Conservation (phyloP, 495 filamentous ascomycete genomes). For the Penicillium parvum region DNA sequence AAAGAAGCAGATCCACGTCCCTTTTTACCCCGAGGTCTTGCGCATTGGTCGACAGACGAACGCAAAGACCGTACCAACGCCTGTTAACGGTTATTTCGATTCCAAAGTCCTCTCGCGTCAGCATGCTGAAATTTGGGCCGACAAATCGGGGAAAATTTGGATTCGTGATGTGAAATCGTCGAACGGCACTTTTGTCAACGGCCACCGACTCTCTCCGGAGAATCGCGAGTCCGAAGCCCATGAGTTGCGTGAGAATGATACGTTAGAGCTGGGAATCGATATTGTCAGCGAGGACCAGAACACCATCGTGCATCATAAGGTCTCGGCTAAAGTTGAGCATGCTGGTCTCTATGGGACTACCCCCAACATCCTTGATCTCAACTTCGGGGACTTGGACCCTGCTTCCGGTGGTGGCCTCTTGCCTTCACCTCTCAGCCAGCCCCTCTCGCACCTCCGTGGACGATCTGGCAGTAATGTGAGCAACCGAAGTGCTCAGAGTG, state of each 20-base stretch:
- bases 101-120: constrained; percentile 95
- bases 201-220: constrained; percentile 81
- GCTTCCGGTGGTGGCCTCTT: constrained; percentile 64
- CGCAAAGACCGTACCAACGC: constrained; percentile 85
- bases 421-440: constrained; percentile 53
- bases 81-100: constrained; percentile 91
- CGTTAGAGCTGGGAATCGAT: constrained; percentile 91
- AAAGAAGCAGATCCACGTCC: constrained; percentile 89
- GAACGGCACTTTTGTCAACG: constrained; percentile 97
- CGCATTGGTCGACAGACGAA: constrained; percentile 97
- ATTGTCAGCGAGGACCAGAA: constrained; percentile 98
- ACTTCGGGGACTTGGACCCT: constrained; percentile 82
- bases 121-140: constrained; percentile 95
- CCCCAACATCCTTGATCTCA: constrained; percentile 77
- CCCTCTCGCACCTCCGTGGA: constrained; percentile 58
- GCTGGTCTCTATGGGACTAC: constrained; percentile 67
- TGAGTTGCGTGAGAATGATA: constrained; percentile 80
- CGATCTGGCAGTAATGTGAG: constrained; percentile 67
- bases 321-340: constrained; percentile 92
- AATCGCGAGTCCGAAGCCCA: constrained; percentile 94
- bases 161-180: constrained; percentile 98
- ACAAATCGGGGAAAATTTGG: constrained; percentile 83
- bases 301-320: constrained; percentile 96
- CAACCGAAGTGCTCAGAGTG: constrained; percentile 51
- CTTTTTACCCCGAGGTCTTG: constrained; percentile 81